A percentile compares a stretch with the other conserved stretches of the same genome.
These are phyloP conservation scores for Xerocomus spinulosus DNA, from an alignment of 768 basidiomycete genomes.

Conservation along the genomic window DNA sequence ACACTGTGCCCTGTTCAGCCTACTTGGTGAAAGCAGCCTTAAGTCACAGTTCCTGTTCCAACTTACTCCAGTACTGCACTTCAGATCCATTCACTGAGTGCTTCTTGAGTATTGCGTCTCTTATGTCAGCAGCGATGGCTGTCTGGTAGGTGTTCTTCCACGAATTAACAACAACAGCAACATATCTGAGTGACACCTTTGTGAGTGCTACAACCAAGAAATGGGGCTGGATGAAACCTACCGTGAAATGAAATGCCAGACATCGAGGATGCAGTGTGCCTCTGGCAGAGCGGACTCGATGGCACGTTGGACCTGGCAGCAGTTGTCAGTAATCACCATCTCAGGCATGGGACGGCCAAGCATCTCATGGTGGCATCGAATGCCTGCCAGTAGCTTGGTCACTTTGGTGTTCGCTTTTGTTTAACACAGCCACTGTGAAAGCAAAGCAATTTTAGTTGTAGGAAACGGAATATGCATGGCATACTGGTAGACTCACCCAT, in stretches of 20 bases:
- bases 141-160: neutral
- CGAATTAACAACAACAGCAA: neutral
- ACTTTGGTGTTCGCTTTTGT: neutral
- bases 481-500: neutral
- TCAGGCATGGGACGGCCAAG: neutral
- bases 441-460: neutral
- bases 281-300: neutral
- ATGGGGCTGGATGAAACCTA: neutral
- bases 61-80: neutral
- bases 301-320: neutral
- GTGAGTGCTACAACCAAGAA: no score
- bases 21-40: neutral
- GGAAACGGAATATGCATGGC: neutral
- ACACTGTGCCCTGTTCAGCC: neutral
- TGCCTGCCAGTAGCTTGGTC: neutral
- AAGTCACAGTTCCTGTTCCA: neutral
- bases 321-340: neutral
- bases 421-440: neutral
- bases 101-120: neutral
- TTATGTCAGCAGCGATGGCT: neutral
- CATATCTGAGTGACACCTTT: neutral
- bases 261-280: neutral
- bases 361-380: neutral
- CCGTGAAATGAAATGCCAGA: neutral
- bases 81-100: neutral